Evolutionary conservation across 2,329 filamentous ascomycete species (phyloP).

Genomic region (Fusarium sulawesiense): DNA sequence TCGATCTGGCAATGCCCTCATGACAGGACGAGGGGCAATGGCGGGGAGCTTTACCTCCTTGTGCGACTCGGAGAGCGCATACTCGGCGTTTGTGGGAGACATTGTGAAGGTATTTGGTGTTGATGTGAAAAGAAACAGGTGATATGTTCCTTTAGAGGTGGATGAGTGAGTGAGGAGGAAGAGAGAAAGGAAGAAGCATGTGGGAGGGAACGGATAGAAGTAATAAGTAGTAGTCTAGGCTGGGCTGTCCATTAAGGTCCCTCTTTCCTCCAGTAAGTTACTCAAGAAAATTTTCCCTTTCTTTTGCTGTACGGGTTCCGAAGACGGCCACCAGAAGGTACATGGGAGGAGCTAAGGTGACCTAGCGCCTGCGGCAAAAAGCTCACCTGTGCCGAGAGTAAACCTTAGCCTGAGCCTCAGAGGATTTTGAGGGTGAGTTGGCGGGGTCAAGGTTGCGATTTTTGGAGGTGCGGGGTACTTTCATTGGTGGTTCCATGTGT

Average conservation of each 20-base stretch:
- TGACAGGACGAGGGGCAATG: constrained; percentile 37
- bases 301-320: constrained; percentile 34
- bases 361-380: constrained; percentile 33
- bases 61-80: constrained; percentile 65
- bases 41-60: constrained; percentile 60
- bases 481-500: constrained; percentile 23
- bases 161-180: constrained; percentile 19
- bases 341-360: constrained; percentile 9
- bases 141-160: constrained; percentile 23
- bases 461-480: constrained; percentile 44
- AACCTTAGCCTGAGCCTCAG: constrained; percentile 24
- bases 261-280: constrained; percentile 8
- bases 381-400: constrained; percentile 26
- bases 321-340: constrained; percentile 29
- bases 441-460: constrained; percentile 33
- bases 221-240: constrained; percentile 20
- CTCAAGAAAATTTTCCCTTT: constrained; percentile 30
- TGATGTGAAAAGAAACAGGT: constrained; percentile 13
- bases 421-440: constrained; percentile 25
- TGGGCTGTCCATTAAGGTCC: constrained; percentile 19
- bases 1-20: constrained; percentile 7
- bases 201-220: constrained; percentile 34
- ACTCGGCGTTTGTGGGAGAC: constrained; percentile 58
- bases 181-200: constrained; percentile 28
- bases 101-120: constrained; percentile 49